Percentiles rank a stretch among this genome's conserved stretches.
Conservation (phyloP, 2,329 filamentous ascomycete species). For the Xylaria sp. region DNA sequence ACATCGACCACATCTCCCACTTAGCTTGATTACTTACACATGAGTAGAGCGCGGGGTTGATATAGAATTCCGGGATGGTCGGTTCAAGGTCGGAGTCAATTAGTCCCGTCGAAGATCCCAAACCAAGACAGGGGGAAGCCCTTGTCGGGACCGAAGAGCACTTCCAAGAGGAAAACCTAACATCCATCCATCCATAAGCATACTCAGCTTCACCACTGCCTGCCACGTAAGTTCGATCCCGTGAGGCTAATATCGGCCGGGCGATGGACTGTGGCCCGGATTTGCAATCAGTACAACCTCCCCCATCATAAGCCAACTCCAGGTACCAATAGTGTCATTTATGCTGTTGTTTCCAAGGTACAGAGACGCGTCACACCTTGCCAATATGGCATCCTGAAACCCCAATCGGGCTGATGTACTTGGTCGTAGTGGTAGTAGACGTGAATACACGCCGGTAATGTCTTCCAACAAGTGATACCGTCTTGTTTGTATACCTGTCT, state of each 20-base stretch:
- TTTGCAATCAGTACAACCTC: constrained; percentile 2
- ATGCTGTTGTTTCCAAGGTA: background rate
- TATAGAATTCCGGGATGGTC: background rate
- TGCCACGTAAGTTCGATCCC: constrained; percentile 3
- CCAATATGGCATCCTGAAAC: background rate
- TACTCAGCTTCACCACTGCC: constrained; percentile 14
- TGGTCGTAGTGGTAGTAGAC: too few relatives aligned
- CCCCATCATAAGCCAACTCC: background rate
- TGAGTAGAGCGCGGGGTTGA: background rate
- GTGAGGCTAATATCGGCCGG: constrained; percentile 8
- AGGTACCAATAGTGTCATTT: background rate
- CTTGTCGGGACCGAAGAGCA: constrained; percentile 25
- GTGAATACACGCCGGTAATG: background rate
- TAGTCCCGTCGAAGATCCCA: background rate
- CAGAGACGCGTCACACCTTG: constrained; percentile 12
- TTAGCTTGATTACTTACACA: constrained; percentile 2
- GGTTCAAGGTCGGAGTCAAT: background rate
- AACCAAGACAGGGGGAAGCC: background rate
- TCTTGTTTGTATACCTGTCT: constrained; percentile 18
- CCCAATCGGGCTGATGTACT: background rate
- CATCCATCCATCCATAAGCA: too few relatives aligned
- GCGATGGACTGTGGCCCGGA: constrained; percentile 2
- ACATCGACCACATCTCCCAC: background rate
- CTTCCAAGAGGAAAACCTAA: constrained; percentile 3
- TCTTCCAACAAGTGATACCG: background rate